Percentiles rank a stretch among this genome's conserved stretches.
Evolutionary conservation across 495 filamentous ascomycete genomes (phyloP).

Genomic region (Aspergillus leporis): DNA sequence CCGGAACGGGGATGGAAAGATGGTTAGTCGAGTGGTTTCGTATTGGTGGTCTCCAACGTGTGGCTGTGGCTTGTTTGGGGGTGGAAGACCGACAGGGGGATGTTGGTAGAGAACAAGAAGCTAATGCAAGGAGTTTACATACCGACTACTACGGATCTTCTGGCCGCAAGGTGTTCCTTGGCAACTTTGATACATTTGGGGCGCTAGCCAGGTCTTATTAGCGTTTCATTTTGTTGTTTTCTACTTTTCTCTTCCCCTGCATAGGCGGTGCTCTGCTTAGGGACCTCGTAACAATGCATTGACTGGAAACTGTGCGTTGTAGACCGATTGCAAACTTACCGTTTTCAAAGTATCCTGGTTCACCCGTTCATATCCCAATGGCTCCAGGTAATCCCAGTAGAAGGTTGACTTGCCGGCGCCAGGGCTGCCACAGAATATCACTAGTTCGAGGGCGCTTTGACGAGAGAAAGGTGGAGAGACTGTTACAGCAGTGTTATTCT

Average conservation of each 20-base stretch:
- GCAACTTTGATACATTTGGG: constrained; percentile 86
- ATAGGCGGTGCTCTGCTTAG: neutral
- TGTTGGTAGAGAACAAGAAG: constrained; percentile 4
- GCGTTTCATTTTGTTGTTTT: constrained; percentile 13
- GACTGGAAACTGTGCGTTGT: neutral
- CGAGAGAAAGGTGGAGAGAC: constrained; percentile 53
- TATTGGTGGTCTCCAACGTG: neutral
- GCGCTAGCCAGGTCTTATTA: constrained; percentile 43
- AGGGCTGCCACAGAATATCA: constrained; percentile 85
- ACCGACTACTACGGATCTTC: constrained; percentile 75
- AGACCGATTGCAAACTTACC: constrained; percentile 39
- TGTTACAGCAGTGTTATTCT: constrained; percentile 1
- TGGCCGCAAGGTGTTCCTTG: constrained; percentile 58
- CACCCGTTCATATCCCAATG: constrained; percentile 77
- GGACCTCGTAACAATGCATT: neutral
- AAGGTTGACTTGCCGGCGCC: constrained; percentile 91
- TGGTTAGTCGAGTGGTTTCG: neutral
- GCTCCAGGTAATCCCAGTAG: constrained; percentile 75
- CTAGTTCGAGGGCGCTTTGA: constrained; percentile 66
- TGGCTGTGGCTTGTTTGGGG: neutral
- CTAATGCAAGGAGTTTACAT: constrained; percentile 35
- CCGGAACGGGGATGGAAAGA: neutral
- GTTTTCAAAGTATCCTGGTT: constrained; percentile 92
- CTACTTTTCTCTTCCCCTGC: neutral
- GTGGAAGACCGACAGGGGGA: neutral